phyloP scores from a whole-genome alignment of 108 stramenopile species.

The Cyclostephanos invisitatus region DNA sequence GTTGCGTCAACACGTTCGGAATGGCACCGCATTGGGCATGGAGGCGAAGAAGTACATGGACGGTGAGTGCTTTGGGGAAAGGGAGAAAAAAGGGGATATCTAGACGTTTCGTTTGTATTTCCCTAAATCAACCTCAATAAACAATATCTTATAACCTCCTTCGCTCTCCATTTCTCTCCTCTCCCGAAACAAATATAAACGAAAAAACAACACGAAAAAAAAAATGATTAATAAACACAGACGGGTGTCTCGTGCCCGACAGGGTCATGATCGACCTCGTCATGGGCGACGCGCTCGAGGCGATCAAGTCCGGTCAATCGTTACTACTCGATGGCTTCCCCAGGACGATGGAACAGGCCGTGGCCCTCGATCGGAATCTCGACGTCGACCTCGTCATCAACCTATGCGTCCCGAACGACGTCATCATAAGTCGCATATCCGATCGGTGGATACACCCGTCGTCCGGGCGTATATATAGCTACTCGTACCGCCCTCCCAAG shows the following conservation, averaged over 20 bases:
- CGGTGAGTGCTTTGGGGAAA: conserved; percentile 8
- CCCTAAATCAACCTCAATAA: too few relatives aligned
- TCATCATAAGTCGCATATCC: conserved; percentile 92
- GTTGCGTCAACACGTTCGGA: conserved; percentile 88
- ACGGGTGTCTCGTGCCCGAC: conserved; percentile 90
- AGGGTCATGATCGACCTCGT: conserved; percentile 90
- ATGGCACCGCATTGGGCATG: conserved; percentile 76
- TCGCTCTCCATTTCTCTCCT: too few relatives aligned
- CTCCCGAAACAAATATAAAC: too few relatives aligned
- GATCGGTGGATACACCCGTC: conserved; percentile 96
- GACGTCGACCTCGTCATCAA: conserved; percentile 91
- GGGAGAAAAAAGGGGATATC: background rate
- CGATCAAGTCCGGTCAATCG: conserved; percentile 61
- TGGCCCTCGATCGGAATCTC: conserved; percentile 79
- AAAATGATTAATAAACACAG: conserved; percentile 12
- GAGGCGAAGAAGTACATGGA: conserved; percentile 91
- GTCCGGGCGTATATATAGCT: conserved; percentile 93
- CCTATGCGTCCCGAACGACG: conserved; percentile 92
- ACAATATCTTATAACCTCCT: too few relatives aligned
- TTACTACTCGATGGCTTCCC: conserved; percentile 97
- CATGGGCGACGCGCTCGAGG: conserved; percentile 70
- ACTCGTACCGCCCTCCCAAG: conserved; percentile 96
- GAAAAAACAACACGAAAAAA: background rate
- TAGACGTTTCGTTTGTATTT: too few relatives aligned
- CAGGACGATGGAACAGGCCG: conserved; percentile 92